Conservation (phyloP, 2,329 filamentous ascomycete species). For the Stemphylium lycopersici region DNA sequence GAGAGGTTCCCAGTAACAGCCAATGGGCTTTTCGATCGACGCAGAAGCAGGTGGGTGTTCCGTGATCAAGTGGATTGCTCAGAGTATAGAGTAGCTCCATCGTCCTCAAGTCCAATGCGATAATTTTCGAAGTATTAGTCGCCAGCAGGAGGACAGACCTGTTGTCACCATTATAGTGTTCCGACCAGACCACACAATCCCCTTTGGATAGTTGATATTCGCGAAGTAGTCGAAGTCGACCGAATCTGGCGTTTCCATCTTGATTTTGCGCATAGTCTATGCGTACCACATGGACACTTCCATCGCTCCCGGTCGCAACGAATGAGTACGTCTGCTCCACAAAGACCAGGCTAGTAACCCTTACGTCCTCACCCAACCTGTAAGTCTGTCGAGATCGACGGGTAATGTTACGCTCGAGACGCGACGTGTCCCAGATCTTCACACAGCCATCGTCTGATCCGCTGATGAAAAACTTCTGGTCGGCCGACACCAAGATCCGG, state of each 20-base stretch:
- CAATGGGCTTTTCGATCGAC: slow-evolving; percentile 86
- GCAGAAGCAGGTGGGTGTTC: slow-evolving; percentile 88
- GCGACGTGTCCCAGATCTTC: slow-evolving; percentile 89
- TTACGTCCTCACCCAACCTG: slow-evolving; percentile 71
- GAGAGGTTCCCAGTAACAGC: slow-evolving; percentile 88
- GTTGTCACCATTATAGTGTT: slow-evolving; percentile 85
- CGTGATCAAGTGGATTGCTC: slow-evolving; percentile 88
- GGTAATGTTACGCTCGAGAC: slow-evolving; percentile 88
- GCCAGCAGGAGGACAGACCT: slow-evolving; percentile 84
- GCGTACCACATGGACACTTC: slow-evolving; percentile 80
- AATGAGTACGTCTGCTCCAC: slow-evolving; percentile 95
- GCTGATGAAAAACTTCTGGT: slow-evolving; percentile 94
- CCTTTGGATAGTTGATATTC: slow-evolving; percentile 72
- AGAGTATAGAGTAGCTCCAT: slow-evolving; percentile 84
- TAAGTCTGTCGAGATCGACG: slow-evolving; percentile 88
- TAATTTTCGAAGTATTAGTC: slow-evolving; percentile 81
- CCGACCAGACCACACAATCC: slow-evolving; percentile 86
- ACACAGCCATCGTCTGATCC: slow-evolving; percentile 89
- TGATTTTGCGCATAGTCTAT: slow-evolving; percentile 69
- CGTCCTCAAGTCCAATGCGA: slow-evolving; percentile 84
- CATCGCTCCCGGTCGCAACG: slow-evolving; percentile 86
- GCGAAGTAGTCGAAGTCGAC: slow-evolving; percentile 75
- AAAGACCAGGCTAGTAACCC: slow-evolving; percentile 84
- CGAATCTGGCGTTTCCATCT: slow-evolving; percentile 69
- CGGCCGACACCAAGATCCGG: slow-evolving; percentile 80